Conservation (phyloP, 2,329 filamentous ascomycete genomes). For the Alternaria angustiovoidea region DNA sequence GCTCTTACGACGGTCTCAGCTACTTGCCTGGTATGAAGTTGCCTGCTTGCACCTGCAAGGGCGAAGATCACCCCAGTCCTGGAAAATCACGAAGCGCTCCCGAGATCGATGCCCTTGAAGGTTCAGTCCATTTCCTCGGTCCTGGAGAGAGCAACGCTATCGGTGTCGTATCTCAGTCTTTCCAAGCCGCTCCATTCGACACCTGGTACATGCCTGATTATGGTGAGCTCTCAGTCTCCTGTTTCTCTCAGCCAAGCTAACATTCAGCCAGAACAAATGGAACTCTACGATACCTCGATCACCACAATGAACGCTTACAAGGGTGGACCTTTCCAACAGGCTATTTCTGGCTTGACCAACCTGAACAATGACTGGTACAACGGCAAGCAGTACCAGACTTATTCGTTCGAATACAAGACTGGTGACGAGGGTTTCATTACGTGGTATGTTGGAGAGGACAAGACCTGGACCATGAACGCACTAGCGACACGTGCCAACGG, state of each 20-base stretch:
- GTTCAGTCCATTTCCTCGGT: slow-evolving; percentile 64
- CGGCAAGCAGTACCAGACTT: slow-evolving; percentile 63
- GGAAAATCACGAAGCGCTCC: slow-evolving; percentile 72
- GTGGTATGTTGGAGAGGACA: slow-evolving; percentile 73
- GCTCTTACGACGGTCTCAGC: slow-evolving; percentile 70
- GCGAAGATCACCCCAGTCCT: slow-evolving; percentile 70
- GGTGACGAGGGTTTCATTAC: slow-evolving; percentile 67
- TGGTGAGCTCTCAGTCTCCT: slow-evolving; percentile 32
- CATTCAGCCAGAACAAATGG: slow-evolving; percentile 62
- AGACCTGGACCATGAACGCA: slow-evolving; percentile 70
- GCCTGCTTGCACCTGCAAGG: slow-evolving; percentile 71
- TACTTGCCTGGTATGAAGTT: slow-evolving; percentile 74
- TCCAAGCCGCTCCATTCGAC: slow-evolving; percentile 74
- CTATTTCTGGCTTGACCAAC: slow-evolving; percentile 62
- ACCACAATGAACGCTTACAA: slow-evolving; percentile 63
- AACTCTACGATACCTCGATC: slow-evolving; percentile 67
- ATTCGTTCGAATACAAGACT: slow-evolving; percentile 64
- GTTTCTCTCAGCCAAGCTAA: slow-evolving; percentile 18
- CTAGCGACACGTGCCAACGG: slow-evolving; percentile 71
- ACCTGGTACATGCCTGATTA: slow-evolving; percentile 71
- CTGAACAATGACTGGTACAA: slow-evolving; percentile 68
- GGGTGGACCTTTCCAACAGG: slow-evolving; percentile 65
- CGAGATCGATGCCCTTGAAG: slow-evolving; percentile 77
- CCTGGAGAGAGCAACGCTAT: slow-evolving; percentile 60
- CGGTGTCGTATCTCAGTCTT: slow-evolving; percentile 71